Conservation (phyloP, 352 stramenopile genomes). For the Pythium utonaiense region DNA sequence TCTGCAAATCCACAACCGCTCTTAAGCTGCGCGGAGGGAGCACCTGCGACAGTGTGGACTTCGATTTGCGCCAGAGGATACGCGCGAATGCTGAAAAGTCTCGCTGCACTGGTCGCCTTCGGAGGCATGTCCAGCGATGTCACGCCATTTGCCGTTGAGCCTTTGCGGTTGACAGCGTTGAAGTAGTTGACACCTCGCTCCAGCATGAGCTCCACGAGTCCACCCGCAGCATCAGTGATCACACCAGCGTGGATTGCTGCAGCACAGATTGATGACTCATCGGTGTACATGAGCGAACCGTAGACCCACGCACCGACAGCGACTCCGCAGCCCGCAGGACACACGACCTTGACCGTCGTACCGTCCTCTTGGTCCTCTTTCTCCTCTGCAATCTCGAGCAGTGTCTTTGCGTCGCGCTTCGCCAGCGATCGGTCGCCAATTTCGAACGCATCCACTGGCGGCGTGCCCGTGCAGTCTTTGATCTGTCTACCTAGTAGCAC, state of each 20-base stretch:
- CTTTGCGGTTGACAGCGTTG: slow-evolving; percentile 19
- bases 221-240: slow-evolving; percentile 37
- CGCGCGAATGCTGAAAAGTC: slow-evolving; percentile 51
- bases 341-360: slow-evolving; percentile 82
- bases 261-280: slow-evolving; percentile 87
- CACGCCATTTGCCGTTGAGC: slow-evolving; percentile 56
- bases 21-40: slow-evolving; percentile 74
- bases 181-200: slow-evolving; percentile 42
- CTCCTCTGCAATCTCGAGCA: slow-evolving; percentile 26
- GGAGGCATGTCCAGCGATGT: slow-evolving; percentile 44
- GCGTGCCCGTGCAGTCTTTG: slow-evolving; percentile 91
- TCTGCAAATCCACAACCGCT: slow-evolving; percentile 87
- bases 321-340: slow-evolving; percentile 54
- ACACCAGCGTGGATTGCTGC: slow-evolving; percentile 90
- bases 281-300: slow-evolving; percentile 80
- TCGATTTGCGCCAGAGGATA: slow-evolving; percentile 59
- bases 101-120: slow-evolving; percentile 24
- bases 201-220: slow-evolving; percentile 75
- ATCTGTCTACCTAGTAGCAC: slow-evolving; percentile 64
- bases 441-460: slow-evolving; percentile 80
- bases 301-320: slow-evolving; percentile 38
- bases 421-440: slow-evolving; percentile 54
- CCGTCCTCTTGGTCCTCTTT: slow-evolving; percentile 89
- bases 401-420: slow-evolving; percentile 12
- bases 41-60: slow-evolving; percentile 90